A percentile compares a stretch with the other conserved stretches of the same genome.
These are phyloP conservation scores for Bothriochloa decipiens DNA, from an alignment of 176 grass and related monocot genomes.

Conservation along the genomic window DNA sequence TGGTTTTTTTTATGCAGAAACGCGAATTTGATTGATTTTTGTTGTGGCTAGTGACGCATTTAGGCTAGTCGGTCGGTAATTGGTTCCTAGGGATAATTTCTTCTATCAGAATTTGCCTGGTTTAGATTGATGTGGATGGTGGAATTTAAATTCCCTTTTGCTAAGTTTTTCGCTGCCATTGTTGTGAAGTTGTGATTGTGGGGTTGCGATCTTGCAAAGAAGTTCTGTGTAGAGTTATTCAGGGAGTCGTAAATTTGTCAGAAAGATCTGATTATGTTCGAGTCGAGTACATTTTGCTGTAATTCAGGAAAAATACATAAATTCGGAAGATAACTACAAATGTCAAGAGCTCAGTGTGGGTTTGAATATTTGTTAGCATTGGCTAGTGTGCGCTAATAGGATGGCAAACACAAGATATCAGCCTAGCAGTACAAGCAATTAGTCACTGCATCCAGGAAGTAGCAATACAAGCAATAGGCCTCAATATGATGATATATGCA, in stretches of 20 bases:
- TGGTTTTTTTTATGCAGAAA: not conserved
- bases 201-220: not conserved
- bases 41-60: slow-evolving; percentile 6
- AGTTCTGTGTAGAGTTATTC: not conserved
- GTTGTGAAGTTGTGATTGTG: not conserved
- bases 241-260: not conserved
- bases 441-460: not conserved
- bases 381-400: not conserved
- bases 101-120: not conserved
- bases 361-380: slow-evolving; percentile 19
- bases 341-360: not conserved
- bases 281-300: not conserved
- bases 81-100: not conserved
- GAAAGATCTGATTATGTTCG: not conserved
- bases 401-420: not conserved
- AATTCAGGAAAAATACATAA: slow-evolving; percentile 4
- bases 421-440: not conserved
- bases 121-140: not conserved
- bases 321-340: not conserved
- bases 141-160: not conserved
- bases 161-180: not conserved
- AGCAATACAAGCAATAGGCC: not conserved
- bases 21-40: not conserved
- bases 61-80: not conserved
- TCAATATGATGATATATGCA: not conserved